These are phyloP conservation scores for Chenopodium suecicum DNA, from an alignment of 148 eudicot species.

Conservation along the genomic window DNA sequence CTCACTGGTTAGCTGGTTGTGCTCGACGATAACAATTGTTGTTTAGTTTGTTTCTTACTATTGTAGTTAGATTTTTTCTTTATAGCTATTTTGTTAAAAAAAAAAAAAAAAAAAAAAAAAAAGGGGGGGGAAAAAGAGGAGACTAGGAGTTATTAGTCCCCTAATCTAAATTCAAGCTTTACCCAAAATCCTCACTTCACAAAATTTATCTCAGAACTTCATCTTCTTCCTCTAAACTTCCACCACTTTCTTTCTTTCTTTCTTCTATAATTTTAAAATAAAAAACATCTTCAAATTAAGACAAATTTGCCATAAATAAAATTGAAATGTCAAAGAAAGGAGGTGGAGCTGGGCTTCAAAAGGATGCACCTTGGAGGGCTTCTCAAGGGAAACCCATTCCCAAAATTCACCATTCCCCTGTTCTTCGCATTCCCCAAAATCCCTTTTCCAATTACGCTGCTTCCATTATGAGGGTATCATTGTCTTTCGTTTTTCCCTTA, in stretches of 20 bases:
- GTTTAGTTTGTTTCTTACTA: too few species aligned
- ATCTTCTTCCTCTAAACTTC: not conserved
- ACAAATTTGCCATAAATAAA: too few species aligned
- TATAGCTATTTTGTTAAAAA: too few species aligned
- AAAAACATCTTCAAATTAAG: too few species aligned
- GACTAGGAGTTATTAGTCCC: not conserved
- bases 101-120: too few species aligned
- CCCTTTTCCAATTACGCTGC: constrained; percentile 67
- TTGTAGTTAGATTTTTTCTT: too few species aligned
- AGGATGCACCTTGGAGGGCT: constrained; percentile 87
- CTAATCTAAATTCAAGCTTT: not conserved
- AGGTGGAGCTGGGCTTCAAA: constrained; percentile 37
- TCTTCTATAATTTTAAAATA: too few species aligned
- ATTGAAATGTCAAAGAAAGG: constrained; percentile 52
- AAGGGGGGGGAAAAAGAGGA: too few species aligned
- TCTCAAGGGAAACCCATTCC: constrained; percentile 63
- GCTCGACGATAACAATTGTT: too few species aligned
- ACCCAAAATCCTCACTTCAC: not conserved
- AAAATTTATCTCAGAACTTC: not conserved
- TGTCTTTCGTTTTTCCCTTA: not conserved
- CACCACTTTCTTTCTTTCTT: too few species aligned
- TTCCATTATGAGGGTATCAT: constrained; percentile 63
- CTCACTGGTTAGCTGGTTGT: too few species aligned
- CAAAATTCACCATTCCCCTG: constrained; percentile 76
- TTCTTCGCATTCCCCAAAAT: constrained; percentile 54